A percentile compares a stretch with the other conserved stretches of the same genome.
Conservation (phyloP, 768 basidiomycete genomes). For the Lactifluus volemus region DNA sequence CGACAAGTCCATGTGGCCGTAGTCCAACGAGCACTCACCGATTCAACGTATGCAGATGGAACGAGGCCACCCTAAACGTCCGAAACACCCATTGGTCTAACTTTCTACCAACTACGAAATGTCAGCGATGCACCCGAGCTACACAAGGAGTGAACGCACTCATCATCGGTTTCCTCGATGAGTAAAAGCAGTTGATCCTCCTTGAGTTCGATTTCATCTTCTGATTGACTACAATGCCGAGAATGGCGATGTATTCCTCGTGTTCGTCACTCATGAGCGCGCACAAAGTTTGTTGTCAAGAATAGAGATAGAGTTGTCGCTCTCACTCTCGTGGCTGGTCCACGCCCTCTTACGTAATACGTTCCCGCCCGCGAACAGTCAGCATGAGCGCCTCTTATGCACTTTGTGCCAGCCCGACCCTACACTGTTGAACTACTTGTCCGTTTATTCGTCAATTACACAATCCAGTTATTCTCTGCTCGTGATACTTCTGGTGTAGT, state of each 20-base stretch:
- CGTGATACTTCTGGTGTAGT: too few relatives aligned
- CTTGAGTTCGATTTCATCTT: conserved; percentile 83
- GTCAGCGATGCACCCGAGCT: too few relatives aligned
- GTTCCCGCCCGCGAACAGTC: too few relatives aligned
- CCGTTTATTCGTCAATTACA: too few relatives aligned
- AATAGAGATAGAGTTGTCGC: not conserved
- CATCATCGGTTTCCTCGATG: conserved; percentile 81
- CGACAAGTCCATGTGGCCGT: not conserved
- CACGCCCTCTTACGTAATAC: too few relatives aligned
- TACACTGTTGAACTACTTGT: too few relatives aligned
- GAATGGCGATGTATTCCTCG: conserved; percentile 68
- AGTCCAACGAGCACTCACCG: conserved; percentile 36
- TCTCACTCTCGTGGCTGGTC: not conserved
- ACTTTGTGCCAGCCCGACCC: too few relatives aligned
- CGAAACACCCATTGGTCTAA: too few relatives aligned
- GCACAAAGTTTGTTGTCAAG: not conserved
- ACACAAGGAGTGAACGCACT: too few relatives aligned
- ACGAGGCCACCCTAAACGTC: conserved; percentile 64
- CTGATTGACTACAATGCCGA: conserved; percentile 89
- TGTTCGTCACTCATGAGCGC: conserved; percentile 39
- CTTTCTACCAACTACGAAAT: too few relatives aligned
- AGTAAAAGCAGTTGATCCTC: conserved; percentile 86
- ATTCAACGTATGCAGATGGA: conserved; percentile 82
- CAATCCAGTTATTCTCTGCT: too few relatives aligned
- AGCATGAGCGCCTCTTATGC: too few relatives aligned